A percentile compares a stretch with the other conserved stretches of the same genome.
Evolutionary conservation across 306 rosid genomes (phyloP).

Genomic region (Prunus salicina): DNA sequence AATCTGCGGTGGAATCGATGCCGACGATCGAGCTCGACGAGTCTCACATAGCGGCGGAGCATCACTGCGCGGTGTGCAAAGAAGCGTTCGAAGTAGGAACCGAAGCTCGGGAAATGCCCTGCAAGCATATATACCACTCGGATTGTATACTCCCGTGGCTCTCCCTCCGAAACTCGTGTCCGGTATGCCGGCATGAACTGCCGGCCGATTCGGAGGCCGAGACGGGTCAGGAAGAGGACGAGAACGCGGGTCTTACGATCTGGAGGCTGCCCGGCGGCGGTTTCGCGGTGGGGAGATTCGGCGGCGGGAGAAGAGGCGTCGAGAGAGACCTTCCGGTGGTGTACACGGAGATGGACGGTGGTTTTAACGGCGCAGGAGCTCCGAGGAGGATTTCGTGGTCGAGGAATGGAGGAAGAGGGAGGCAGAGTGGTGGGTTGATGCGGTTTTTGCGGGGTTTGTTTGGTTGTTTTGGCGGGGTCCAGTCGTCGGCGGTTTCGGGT

Average conservation of each 20-base stretch:
- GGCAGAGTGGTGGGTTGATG: slow-evolving; percentile 49
- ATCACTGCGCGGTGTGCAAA: slow-evolving; percentile 80
- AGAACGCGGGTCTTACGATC: slow-evolving; percentile 61
- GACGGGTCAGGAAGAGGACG: slow-evolving; percentile 31
- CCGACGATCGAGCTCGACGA: slow-evolving; percentile 57
- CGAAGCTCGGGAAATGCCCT: slow-evolving; percentile 75
- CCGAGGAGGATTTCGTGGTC: slow-evolving; percentile 69
- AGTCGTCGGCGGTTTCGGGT: slow-evolving; percentile 19
- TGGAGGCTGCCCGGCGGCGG: slow-evolving; percentile 95
- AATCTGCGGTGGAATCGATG: slow-evolving; percentile 67
- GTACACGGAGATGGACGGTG: slow-evolving; percentile 78
- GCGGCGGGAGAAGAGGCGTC: slow-evolving; percentile 63
- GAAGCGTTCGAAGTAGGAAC: slow-evolving; percentile 55
- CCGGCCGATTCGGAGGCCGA: slow-evolving; percentile 33
- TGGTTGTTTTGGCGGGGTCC: slow-evolving; percentile 48
- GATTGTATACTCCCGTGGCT: slow-evolving; percentile 91
- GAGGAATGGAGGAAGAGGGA: slow-evolving; percentile 48
- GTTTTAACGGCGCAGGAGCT: slow-evolving; percentile 54
- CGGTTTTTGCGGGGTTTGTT: slow-evolving; percentile 39
- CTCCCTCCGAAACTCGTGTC: slow-evolving; percentile 73
- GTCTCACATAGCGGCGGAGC: slow-evolving; percentile 34
- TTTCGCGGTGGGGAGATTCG: slow-evolving; percentile 76
- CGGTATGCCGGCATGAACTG: slow-evolving; percentile 78
- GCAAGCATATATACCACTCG: slow-evolving; percentile 73
- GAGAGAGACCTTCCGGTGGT: slow-evolving; percentile 81